Conservation (phyloP, 2,329 filamentous ascomycete genomes). For the Beauveria sp. region DNA sequence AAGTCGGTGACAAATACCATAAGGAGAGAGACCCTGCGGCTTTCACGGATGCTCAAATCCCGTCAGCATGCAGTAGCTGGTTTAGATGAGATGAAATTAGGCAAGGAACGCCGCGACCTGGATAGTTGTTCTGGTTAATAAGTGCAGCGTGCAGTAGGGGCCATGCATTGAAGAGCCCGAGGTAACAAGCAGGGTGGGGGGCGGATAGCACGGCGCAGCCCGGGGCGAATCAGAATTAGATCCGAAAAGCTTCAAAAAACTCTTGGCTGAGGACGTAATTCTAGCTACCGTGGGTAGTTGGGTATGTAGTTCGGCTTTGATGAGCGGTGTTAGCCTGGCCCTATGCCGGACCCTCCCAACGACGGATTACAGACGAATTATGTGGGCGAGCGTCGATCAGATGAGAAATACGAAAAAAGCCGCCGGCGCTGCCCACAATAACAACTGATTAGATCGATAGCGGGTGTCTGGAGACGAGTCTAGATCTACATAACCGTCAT, state of each 20-base stretch:
- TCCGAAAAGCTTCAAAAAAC: neutral
- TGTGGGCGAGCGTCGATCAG: neutral
- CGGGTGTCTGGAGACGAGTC: neutral
- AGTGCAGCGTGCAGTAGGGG: neutral
- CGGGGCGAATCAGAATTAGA: neutral
- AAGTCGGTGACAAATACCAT: neutral
- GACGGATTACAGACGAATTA: neutral
- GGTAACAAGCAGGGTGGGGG: neutral
- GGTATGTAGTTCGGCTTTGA: neutral
- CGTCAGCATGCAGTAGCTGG: neutral
- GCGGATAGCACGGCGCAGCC: neutral
- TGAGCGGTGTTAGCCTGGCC: too few relatives aligned
- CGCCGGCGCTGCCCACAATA: neutral
- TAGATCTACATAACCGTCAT: neutral
- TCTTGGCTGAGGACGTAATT: neutral
- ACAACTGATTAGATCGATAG: neutral
- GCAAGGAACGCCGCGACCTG: neutral
- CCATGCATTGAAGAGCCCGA: too few relatives aligned
- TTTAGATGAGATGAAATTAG: neutral
- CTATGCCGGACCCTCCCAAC: neutral
- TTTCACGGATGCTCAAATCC: neutral
- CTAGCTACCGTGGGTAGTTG: too few relatives aligned
- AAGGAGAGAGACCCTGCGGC: neutral
- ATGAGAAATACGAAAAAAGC: neutral
- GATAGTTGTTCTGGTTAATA: neutral